Conservation (phyloP, 768 basidiomycete species). For the Boletus rubescentipes region DNA sequence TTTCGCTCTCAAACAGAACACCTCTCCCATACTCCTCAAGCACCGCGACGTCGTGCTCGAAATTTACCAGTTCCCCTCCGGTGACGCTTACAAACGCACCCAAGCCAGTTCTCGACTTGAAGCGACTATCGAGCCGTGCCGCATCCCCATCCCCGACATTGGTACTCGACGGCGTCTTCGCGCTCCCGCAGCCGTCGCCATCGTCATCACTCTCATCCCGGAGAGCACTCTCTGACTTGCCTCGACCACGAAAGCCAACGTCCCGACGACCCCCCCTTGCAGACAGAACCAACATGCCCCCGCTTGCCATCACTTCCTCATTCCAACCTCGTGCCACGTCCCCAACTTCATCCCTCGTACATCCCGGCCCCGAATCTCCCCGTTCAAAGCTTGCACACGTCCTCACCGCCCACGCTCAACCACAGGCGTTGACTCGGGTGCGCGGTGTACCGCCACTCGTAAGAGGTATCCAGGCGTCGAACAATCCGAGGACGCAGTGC, state of each 20-base stretch:
- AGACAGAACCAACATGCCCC: neutral
- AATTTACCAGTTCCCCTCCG: neutral
- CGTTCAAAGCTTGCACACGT: constrained; percentile 24
- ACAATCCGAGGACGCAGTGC: neutral
- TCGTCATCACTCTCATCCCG: neutral
- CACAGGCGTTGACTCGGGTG: neutral
- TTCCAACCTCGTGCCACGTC: neutral
- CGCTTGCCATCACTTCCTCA: neutral
- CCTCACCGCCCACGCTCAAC: neutral
- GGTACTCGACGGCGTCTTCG: constrained; percentile 23
- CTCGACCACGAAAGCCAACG: constrained; percentile 2
- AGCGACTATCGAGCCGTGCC: neutral
- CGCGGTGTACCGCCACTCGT: neutral
- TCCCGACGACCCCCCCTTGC: neutral
- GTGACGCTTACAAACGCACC: neutral
- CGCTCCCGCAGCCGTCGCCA: constrained; percentile 1
- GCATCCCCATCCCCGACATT: constrained; percentile 16
- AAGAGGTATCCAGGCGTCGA: constrained; percentile 1
- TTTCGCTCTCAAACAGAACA: neutral
- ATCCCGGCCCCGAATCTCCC: constrained; percentile 8
- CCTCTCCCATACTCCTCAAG: neutral
- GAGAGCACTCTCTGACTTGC: neutral
- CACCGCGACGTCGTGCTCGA: neutral
- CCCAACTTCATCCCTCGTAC: neutral
- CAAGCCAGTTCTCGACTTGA: neutral